These are phyloP conservation scores for Pleurotus salmoneostramineus DNA, from an alignment of 768 basidiomycete species.

Conservation along the genomic window DNA sequence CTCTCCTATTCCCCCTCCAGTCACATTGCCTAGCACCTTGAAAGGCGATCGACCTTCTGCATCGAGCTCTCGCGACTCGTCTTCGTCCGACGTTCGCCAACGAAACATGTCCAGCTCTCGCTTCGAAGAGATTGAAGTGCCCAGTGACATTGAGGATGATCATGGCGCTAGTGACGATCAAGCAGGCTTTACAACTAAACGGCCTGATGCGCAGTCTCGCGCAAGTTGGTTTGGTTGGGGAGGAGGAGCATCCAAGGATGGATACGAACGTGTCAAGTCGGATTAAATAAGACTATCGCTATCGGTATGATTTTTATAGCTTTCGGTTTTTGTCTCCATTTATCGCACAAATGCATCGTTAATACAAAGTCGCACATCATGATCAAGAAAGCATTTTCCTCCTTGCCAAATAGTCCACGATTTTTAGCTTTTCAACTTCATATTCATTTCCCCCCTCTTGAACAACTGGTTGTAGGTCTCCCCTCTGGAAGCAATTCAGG, in stretches of 20 bases:
- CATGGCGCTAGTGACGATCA: slow-evolving; percentile 27
- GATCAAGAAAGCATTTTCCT: neutral
- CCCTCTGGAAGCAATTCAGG: too few species aligned
- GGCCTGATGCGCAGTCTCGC: slow-evolving; percentile 24
- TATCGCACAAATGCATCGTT: too few species aligned
- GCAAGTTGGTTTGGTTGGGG: slow-evolving; percentile 54
- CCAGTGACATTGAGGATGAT: slow-evolving; percentile 67
- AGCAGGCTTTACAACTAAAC: slow-evolving; percentile 22
- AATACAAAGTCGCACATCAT: too few species aligned
- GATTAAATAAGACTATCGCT: slow-evolving; percentile 26
- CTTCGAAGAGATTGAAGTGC: slow-evolving; percentile 72
- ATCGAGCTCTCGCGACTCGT: slow-evolving; percentile 31
- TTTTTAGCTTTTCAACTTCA: too few species aligned
- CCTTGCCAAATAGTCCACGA: neutral
- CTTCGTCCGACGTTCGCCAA: slow-evolving; percentile 33
- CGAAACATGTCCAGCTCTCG: slow-evolving; percentile 36
- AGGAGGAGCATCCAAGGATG: slow-evolving; percentile 27
- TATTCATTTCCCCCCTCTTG: too few species aligned
- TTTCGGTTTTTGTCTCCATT: too few species aligned
- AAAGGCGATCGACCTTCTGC: slow-evolving; percentile 25
- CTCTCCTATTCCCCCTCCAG: slow-evolving; percentile 18
- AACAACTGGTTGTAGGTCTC: too few species aligned
- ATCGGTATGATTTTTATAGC: too few species aligned
- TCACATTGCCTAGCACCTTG: slow-evolving; percentile 27
- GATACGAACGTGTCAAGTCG: slow-evolving; percentile 50